Conservation (phyloP, 306 rosid species). For the Castanea crenata region DNA sequence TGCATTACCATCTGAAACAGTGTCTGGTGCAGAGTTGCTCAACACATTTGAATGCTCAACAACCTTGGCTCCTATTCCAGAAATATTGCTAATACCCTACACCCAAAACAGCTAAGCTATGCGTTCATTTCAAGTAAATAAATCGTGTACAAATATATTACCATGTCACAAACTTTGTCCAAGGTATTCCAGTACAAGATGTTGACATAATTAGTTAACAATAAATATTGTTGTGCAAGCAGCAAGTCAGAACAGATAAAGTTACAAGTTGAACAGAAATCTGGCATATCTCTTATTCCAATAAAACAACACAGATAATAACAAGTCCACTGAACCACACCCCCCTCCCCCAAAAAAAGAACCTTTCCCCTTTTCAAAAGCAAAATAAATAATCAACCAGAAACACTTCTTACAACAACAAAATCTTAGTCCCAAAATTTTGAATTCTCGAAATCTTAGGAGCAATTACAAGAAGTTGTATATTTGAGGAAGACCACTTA, state of each 20-base stretch:
- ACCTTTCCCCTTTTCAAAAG: no score
- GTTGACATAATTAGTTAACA: neutral
- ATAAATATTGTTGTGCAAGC: neutral
- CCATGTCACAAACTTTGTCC: neutral
- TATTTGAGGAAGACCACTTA: neutral
- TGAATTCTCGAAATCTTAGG: neutral
- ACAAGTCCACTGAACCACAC: neutral
- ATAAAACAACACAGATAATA: neutral
- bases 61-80: slow-evolving; percentile 11
- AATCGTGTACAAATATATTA: neutral
- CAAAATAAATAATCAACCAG: no score
- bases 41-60: slow-evolving; percentile 20
- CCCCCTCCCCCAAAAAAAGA: no score
- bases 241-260: neutral
- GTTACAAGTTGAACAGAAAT: neutral
- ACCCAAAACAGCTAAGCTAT: neutral
- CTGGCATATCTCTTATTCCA: neutral
- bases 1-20: slow-evolving; percentile 27
- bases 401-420: no score
- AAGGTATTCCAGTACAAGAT: neutral
- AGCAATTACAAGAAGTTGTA: neutral
- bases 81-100: slow-evolving; percentile 20
- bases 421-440: no score
- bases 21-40: slow-evolving; percentile 8
- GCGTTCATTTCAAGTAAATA: neutral